phyloP scores from a whole-genome alignment of 495 filamentous ascomycete species.

The Massariosphaeria phaeospora region DNA sequence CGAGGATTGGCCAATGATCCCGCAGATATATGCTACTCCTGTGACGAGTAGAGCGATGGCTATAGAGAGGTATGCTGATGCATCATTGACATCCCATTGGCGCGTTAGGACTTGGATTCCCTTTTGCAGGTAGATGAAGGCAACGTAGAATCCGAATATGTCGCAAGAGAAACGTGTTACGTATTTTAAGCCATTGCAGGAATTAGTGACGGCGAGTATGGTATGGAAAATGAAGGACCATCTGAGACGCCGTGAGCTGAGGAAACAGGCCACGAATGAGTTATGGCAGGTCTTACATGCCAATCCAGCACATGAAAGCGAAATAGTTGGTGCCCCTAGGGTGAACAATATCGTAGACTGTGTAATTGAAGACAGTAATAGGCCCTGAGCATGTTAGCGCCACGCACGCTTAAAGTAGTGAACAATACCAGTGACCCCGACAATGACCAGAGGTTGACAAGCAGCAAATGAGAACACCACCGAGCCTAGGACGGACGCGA shows the following conservation, averaged over 20 bases:
- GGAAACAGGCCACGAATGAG: neutral
- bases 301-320: conserved; percentile 43
- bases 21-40: conserved; percentile 39
- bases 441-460: conserved; percentile 54
- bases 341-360: conserved; percentile 45
- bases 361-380: conserved; percentile 46
- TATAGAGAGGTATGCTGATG: conserved; percentile 39
- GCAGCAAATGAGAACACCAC: conserved; percentile 41
- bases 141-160: conserved; percentile 47
- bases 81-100: conserved; percentile 33
- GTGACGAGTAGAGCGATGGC: conserved; percentile 41
- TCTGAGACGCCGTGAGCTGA: conserved; percentile 43
- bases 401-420: neutral
- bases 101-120: conserved; percentile 35
- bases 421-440: conserved; percentile 71
- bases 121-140: conserved; percentile 46
- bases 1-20: conserved; percentile 36
- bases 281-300: conserved; percentile 22
- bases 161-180: conserved; percentile 45
- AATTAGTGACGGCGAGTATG: conserved; percentile 42
- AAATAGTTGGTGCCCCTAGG: conserved; percentile 36
- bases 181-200: conserved; percentile 43
- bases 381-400: conserved; percentile 24
- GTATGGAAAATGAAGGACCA: conserved; percentile 46
- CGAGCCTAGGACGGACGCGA: conserved; percentile 43